A percentile compares a stretch with the other conserved stretches of the same genome.
These are phyloP conservation scores for Goffeauzyma gilvescens DNA, from an alignment of 768 basidiomycete genomes.

Conservation along the genomic window DNA sequence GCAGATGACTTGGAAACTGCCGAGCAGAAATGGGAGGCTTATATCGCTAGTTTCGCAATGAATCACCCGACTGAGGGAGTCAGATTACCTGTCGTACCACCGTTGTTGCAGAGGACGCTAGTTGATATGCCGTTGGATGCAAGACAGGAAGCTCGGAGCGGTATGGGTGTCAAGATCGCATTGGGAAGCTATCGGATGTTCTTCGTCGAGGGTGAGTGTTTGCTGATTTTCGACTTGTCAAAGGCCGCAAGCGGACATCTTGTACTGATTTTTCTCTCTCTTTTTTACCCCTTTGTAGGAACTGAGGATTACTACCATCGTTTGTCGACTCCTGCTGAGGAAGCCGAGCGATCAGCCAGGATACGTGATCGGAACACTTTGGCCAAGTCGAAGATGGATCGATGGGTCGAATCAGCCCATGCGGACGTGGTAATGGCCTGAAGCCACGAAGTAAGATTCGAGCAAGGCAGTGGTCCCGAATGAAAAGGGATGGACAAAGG, in stretches of 20 bases:
- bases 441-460: too few relatives aligned
- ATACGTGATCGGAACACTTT: too few relatives aligned
- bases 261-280: neutral
- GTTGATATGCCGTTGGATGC: neutral
- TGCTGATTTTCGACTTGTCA: neutral
- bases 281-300: constrained; percentile 5
- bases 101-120: constrained; percentile 29
- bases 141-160: constrained; percentile 15
- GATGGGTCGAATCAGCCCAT: neutral
- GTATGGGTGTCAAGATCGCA: constrained; percentile 29
- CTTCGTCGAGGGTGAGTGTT: constrained; percentile 26
- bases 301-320: constrained; percentile 28
- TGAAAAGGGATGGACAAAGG: too few relatives aligned
- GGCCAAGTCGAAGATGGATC: neutral
- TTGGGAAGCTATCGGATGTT: constrained; percentile 30
- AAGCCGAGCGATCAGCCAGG: neutral
- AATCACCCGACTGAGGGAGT: constrained; percentile 35
- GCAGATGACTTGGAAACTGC: constrained; percentile 35
- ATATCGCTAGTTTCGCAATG: constrained; percentile 35
- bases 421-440: neutral
- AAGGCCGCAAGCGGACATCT: neutral
- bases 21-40: constrained; percentile 34
- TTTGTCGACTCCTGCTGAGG: constrained; percentile 10
- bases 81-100: constrained; percentile 31
- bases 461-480: too few relatives aligned